Base-by-base conservation (phyloP, 2,329 filamentous ascomycete genomes). In the Tolypocladium guangdongense region DNA sequence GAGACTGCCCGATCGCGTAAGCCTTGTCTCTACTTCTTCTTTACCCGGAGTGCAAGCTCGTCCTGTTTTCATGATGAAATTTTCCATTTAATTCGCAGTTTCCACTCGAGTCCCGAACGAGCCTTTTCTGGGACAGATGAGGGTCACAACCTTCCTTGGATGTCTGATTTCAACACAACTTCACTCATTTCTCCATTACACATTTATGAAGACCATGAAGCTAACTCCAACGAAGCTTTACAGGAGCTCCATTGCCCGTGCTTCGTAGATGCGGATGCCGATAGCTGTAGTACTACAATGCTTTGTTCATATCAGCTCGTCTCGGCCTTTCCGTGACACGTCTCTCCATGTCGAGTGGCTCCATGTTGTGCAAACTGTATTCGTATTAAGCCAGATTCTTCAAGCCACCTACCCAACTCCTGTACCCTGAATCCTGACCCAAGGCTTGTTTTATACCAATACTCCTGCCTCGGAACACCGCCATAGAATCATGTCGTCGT, bases 61-160 rank as follows among this genome's bases (percentile, higher is more conserved):
- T 6, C 16, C 45, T 52, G 52, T 56, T 58, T 55, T 64, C 30
- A 83, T 87, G 84, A 88, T 87, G 83, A 87, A 87, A 84, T 70
- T 79, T 79, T 77, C 83, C 80, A 71, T 77, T 75, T 81, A 77
- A 88, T 89, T 90, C 86, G 86, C 86, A 90, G 86, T 90, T 90
- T 90, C 83, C 86, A 88, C 86, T 87, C 77, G 83, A 87, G 83
- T 78, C 79, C 78, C 78, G 72, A 69, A 59, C 69, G 82, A 85
- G 83, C 82, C 82, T 82, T 78, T 74, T 73, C 71, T 73, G 78
- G 78, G 80, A 78, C 74, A 84, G 66, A 84, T 87, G 84, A 87
- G 78, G 78, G 83, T 69, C 68, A 69, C 22, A 74, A 68, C 66
- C 83, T 86, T 87, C 83, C 82, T 87, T 87, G 83, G 84, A 87